Conservation (phyloP, 768 basidiomycete genomes). For the Strobilomyces dryophilus region DNA sequence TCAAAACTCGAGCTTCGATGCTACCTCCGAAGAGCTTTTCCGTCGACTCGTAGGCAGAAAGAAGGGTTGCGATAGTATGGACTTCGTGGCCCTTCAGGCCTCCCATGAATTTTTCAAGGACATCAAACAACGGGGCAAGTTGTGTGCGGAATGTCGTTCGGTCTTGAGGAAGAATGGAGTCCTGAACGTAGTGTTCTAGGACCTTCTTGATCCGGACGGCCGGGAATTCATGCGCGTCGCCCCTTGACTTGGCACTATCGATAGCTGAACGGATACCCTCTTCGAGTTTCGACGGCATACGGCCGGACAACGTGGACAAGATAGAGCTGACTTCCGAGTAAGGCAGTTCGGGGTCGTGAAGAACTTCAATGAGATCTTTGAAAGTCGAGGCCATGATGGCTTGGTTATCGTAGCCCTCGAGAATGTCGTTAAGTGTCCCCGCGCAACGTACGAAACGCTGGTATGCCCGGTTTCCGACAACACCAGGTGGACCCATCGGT, state of each 20-base stretch:
- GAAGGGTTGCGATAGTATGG: constrained; percentile 66
- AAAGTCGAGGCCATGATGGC: constrained; percentile 82
- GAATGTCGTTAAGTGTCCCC: constrained; percentile 79
- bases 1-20: constrained; percentile 88
- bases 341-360: constrained; percentile 83
- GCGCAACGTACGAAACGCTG: constrained; percentile 77
- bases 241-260: constrained; percentile 70
- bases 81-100: constrained; percentile 89
- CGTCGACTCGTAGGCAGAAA: constrained; percentile 77
- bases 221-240: constrained; percentile 83
- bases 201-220: constrained; percentile 80
- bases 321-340: constrained; percentile 82
- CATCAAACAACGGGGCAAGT: constrained; percentile 64
- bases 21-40: constrained; percentile 93
- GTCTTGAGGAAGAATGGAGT: constrained; percentile 77
- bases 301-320: constrained; percentile 84
- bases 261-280: constrained; percentile 76
- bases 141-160: constrained; percentile 73
- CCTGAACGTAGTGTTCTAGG: constrained; percentile 80
- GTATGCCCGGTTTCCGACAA: constrained; percentile 85
- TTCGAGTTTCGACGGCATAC: constrained; percentile 90
- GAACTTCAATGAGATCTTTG: constrained; percentile 78
- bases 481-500: constrained; percentile 77
- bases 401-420: constrained; percentile 97
- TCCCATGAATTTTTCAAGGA: constrained; percentile 72